Evolutionary conservation across 2,329 filamentous ascomycete species (phyloP).

Genomic region (Colletotrichum navitas): DNA sequence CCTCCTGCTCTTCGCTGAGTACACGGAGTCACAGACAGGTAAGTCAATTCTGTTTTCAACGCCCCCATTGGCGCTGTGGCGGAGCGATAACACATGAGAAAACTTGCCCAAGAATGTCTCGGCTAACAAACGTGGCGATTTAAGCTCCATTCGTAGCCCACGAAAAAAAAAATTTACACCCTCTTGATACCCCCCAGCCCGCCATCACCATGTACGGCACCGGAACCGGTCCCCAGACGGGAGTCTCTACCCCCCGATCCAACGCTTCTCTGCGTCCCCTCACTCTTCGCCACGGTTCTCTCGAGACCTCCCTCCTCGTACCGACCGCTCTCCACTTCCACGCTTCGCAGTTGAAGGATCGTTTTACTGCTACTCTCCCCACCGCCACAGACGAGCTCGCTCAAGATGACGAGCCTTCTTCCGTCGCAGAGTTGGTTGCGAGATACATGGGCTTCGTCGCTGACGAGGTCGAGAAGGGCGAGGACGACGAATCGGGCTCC

Average conservation of each 20-base stretch:
- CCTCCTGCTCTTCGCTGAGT: conserved; percentile 58
- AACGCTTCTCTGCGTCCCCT: conserved; percentile 93
- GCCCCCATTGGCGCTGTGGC: background rate
- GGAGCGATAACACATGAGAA: background rate
- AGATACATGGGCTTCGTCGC: conserved; percentile 94
- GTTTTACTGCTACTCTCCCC: conserved; percentile 87
- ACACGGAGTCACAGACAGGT: conserved; percentile 49
- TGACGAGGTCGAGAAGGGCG: conserved; percentile 89
- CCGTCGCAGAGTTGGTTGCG: conserved; percentile 89
- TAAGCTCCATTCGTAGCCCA: conserved; percentile 39
- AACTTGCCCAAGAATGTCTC: background rate
- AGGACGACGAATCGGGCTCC: conserved; percentile 88
- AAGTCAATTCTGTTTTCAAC: conserved; percentile 1
- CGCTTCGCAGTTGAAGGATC: conserved; percentile 92
- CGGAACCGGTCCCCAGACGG: conserved; percentile 87
- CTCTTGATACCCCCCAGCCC: conserved; percentile 57
- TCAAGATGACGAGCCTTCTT: conserved; percentile 99
- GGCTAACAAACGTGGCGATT: conserved; percentile 33
- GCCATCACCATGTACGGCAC: conserved; percentile 83
- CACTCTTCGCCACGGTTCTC: conserved; percentile 90
- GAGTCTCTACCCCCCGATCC: conserved; percentile 95
- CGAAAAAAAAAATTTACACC: conserved; percentile 34
- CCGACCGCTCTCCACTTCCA: conserved; percentile 97
- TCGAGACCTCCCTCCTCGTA: conserved; percentile 96
- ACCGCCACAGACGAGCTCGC: conserved; percentile 96